Base-by-base conservation (phyloP, 352 stramenopile species). In the Phytophthora aleatoria region DNA sequence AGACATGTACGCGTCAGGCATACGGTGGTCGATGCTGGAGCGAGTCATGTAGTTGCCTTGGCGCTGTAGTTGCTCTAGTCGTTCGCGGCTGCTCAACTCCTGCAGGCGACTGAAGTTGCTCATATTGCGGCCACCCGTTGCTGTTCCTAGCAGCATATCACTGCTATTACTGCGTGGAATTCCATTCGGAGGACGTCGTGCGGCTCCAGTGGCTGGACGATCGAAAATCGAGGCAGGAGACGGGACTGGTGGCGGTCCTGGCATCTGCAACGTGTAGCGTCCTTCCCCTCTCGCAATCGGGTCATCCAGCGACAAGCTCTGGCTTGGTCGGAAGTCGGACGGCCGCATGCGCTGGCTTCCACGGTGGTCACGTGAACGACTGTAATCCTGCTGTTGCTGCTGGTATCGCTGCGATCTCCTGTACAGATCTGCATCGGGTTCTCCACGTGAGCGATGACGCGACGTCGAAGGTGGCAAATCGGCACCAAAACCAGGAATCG, bases 211-310 rank as follows among this genome's bases (percentile, higher is more conserved):
- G 8, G 51, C 59, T 16, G 78, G 71, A 11, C 82, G 81, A 54
- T 92, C 84, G 39, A 92, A 92, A 49, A 92, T 83, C 1, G 84
- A 90, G 4, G 76, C 67, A 2, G 82, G 64, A 1, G 74, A 50
- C 28, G 61, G 35, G 3, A 66, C 54, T 20, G 50, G 50, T 11
- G 60, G 50, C 11, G 65, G 50, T 16, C 65, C 65, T 16, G 57
- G 64, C 43, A 79, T 73, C 30, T 68, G 67, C 41, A 83, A 57
- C 30, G 64, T 81, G 31, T 69, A 67, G 24, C 71, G 64, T 31
- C 33, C 71, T 61, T 79, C 70, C 20, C 60, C 69, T 65, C 73
- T 61, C 15, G 65, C 42, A 36, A 78, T 67, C 11, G 68, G 67
- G 48, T 76, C 71, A 50, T 75, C 71, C 47, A 76, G 36, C 26